Base-by-base conservation (phyloP, 371 early-diverging fungal genomes). In the Zychaea mexicana region DNA sequence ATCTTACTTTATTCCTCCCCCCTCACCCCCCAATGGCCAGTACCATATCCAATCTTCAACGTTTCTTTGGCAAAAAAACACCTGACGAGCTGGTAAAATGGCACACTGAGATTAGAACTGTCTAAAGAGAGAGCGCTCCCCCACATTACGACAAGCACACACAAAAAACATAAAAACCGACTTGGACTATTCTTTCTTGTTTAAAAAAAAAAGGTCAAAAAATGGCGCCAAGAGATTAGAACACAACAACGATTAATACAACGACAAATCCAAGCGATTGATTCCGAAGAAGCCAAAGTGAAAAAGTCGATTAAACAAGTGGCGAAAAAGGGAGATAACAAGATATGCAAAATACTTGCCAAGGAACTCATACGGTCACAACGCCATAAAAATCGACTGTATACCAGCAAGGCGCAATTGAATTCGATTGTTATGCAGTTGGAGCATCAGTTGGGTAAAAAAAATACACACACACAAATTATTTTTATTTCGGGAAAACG, bases 341-440 rank as follows among this genome's bases (percentile, higher is more conserved):
- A 82, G 38, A 85, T 84, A 15, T 96, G 96, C 73, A 91, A 85
- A 64, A 81, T 84, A 46, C 77, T 96, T 27, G 97, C 97, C 19
- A 92, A 89, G 68, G 96, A 94, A 71, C 76, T 98, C 38, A 90
- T 95, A 28, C 84, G 91, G 7, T 88, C 92, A 53, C 79, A 90
- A 53, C 88, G 85, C 62, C 93, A 95, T 26, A 92, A 89, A 69
- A 85, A 92, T 57, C 82, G 96, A 33, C 62, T 98, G 36, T 83
- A 90, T 66, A 94, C 93, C 24, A 90, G 89, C 68, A 96, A 96
- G 68, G 98, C 97, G 0, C 97, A 96, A 71, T 82, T 98, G 67
- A 95, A 94, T 73, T 93, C 94, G 13, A 86, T 98, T 54, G 72
- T 84, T 30, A 91, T 97, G 94, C 94, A 95, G 71, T 77, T 98